These are phyloP conservation scores for Colletotrichum sp. DNA, from an alignment of 2,329 filamentous ascomycete species.

Conservation along the genomic window DNA sequence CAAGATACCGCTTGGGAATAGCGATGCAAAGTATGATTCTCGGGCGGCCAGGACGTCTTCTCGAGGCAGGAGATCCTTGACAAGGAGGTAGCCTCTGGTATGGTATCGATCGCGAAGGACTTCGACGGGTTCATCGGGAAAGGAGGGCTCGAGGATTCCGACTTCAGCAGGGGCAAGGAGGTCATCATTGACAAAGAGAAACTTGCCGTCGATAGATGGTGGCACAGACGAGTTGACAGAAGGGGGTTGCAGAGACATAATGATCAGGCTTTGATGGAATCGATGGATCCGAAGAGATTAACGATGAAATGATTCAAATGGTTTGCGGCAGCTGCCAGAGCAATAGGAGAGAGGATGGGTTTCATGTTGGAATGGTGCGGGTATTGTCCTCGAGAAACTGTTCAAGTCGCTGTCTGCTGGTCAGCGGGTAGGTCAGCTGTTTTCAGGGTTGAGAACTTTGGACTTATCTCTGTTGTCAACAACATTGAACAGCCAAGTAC, in stretches of 20 bases:
- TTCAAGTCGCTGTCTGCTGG: not conserved
- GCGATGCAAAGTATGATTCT: slow-evolving; percentile 17
- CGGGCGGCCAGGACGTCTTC: slow-evolving; percentile 17
- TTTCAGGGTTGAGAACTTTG: not conserved
- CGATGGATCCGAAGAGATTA: not conserved
- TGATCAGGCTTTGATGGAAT: not conserved
- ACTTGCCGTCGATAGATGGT: slow-evolving; percentile 6
- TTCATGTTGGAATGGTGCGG: not conserved
- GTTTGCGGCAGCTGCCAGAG: not conserved
- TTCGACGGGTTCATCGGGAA: slow-evolving; percentile 30
- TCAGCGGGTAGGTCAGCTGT: not conserved
- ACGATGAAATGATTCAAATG: not conserved
- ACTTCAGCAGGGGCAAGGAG: slow-evolving; percentile 49
- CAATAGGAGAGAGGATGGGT: not conserved
- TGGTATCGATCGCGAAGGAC: slow-evolving; percentile 4
- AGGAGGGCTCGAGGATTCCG: slow-evolving; percentile 45
- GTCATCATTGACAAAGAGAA: slow-evolving; percentile 33
- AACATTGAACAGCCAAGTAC: not conserved
- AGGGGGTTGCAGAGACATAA: not conserved
- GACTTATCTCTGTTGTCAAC: not conserved
- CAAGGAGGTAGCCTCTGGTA: slow-evolving; percentile 13
- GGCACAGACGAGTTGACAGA: not conserved
- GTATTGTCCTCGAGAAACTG: not conserved
- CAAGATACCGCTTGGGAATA: slow-evolving; percentile 16
- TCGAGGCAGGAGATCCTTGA: slow-evolving; percentile 14